Base-by-base conservation (phyloP, 2,329 filamentous ascomycete species). In the Taxawa tesnikishii region DNA sequence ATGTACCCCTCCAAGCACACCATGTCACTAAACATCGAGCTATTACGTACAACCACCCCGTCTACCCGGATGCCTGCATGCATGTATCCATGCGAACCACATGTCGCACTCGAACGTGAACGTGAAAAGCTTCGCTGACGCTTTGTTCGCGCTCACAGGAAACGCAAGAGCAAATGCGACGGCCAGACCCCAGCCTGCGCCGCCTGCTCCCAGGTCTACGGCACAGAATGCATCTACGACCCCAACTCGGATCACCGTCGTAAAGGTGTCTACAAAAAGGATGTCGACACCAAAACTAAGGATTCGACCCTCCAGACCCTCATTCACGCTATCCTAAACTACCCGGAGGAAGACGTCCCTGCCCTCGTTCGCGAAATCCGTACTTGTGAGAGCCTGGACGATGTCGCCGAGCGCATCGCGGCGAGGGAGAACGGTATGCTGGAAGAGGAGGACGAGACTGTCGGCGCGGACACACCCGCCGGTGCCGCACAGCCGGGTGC, bases 211-310 rank as follows among this genome's bases (percentile, higher is more conserved):
- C 93, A 85, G 45, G 88, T 96, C 33, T 96, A 98, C 53, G 73
- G 75, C 39, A 90, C 83, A 29, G 75, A 82, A 60, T 94, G 90
- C 55, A 69, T 94, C 43, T 96, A 96, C 65, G 88, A 96, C 51
- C 88, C 87, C 3, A 92, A 87, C 51, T 94, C 87, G 37, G 90
- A 98, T 55, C 87, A 94, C 55, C 80, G 90, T 30, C 79, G 90
- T 31, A 96, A 96, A 55, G 90, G 90, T 38, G 90, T 96, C 29
- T 96, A 96, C 56, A 87, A 88, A 50, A 85, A 94, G 58, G 90
- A 94, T 55, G 75, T 81, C 15, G 87, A 94, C 55, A 83, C 74
- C 50, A 92, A 92, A 60, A 87, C 85, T 14, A 76, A 76, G 40
- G 84, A 79, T 48, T 83, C 83, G 21, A 96, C 88, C 1, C 64